Evolutionary conservation across 1,139 yeast genomes (phyloP), one percentile per base, ranked within the genome.

Genomic region (Arxiozyma heterogenica): DNA sequence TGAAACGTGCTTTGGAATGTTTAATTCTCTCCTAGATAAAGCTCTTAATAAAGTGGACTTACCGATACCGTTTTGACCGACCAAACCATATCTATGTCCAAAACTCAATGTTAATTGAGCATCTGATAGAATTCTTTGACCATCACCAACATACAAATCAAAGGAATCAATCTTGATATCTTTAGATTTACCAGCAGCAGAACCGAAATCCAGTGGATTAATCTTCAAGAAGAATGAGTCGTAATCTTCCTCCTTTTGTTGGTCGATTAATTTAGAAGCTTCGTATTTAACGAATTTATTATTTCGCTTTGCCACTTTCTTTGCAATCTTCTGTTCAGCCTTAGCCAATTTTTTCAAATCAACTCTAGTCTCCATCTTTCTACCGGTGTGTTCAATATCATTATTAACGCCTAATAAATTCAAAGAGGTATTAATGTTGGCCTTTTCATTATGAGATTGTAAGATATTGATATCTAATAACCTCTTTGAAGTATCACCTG

Each of bases 11-110:
- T 88, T 89, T 20, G 98, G 98, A 61, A 93, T 86, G 55, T 89
- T 83, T 61, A 93, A 77, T 69, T 93, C 98, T 79, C 99, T 85
- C 70, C 95, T 82, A 0, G 97, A 85, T 53, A 93, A 75, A 0
- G 99, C 99, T 63, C 89, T 79, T 65, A 93, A 76, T 55, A 93
- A 75, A 0, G 98, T 93, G 46, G 98, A 91, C 70, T 93, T 93
- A 84, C 99, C 99, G 64, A 94, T 90, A 90, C 99, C 99, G 74
- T 93, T 93, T 69, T 91, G 95, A 72, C 99, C 99, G 49, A 93
- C 96, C 55, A 93, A 76, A 81, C 98, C 99, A 63, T 93, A 93
- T 70, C 98, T 81, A 72, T 89, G 89, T 54, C 98, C 98, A 67
- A 85, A 84, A 41, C 96, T 84, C 61, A 93, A 78, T 0, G 96